Percentiles rank a stretch among this genome's conserved stretches.
Conservation (phyloP, 2,329 filamentous ascomycete species). For the Hypoxylon sp. region DNA sequence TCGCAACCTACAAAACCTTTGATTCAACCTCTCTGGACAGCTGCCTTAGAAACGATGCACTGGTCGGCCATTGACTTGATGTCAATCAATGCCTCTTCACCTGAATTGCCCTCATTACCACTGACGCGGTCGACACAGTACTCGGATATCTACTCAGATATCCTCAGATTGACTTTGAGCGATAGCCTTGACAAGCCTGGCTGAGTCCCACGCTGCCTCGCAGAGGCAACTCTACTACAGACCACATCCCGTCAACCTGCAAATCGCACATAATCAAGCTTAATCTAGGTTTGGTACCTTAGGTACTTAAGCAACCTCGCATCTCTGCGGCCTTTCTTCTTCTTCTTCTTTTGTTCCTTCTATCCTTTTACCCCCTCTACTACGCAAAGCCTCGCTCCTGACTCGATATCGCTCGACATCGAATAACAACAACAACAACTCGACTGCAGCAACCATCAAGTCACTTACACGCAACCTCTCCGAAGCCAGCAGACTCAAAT, state of each 20-base stretch:
- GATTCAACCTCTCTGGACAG: slow-evolving; percentile 22
- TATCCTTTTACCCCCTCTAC: too few species aligned
- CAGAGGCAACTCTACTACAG: too few species aligned
- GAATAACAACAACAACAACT: background rate
- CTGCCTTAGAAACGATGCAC: slow-evolving; percentile 37
- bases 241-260: background rate
- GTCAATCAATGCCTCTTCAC: slow-evolving; percentile 3
- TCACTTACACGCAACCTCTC: too few species aligned
- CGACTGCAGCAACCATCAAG: too few species aligned
- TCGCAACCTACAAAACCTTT: slow-evolving; percentile 33
- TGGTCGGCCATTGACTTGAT: slow-evolving; percentile 17
- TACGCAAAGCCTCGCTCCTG: too few species aligned
- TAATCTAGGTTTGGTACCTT: too few species aligned
- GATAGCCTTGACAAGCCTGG: slow-evolving; percentile 34
- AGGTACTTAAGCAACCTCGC: too few species aligned
- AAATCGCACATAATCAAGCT: background rate
- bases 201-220: slow-evolving; percentile 15
- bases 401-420: too few species aligned
- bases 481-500: background rate
- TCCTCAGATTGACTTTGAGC: background rate
- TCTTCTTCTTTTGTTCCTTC: too few species aligned
- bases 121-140: too few species aligned
- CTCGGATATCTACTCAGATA: too few species aligned
- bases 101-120: background rate
- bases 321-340: too few species aligned